Conservation (phyloP, 345 rosid genomes). For the Hibiscus syriacus region DNA sequence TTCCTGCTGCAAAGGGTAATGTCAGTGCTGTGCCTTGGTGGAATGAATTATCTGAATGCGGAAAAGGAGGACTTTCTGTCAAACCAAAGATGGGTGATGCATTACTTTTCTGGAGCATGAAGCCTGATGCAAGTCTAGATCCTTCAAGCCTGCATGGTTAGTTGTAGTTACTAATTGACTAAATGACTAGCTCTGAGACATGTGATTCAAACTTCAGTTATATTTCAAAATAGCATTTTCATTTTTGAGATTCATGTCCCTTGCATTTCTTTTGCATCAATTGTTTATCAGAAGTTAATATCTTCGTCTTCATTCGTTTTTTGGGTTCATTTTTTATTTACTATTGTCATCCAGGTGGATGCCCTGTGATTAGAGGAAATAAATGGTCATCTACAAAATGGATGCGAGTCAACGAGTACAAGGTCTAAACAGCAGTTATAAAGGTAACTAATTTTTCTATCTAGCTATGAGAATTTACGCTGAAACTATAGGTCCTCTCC, state of each 20-base stretch:
- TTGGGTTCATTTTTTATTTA: background rate
- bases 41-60: slow-evolving; percentile 83
- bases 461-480: background rate
- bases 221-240: background rate
- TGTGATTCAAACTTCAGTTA: background rate
- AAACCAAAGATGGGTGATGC: slow-evolving; percentile 98
- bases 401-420: slow-evolving; percentile 76
- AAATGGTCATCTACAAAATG: slow-evolving; percentile 98
- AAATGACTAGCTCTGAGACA: background rate
- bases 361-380: slow-evolving; percentile 84
- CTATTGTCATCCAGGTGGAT: slow-evolving; percentile 56
- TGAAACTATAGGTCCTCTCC: background rate
- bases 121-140: slow-evolving; percentile 74
- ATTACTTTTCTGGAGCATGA: slow-evolving; percentile 96
- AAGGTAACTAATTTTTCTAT: slow-evolving; percentile 26
- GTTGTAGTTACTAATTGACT: slow-evolving; percentile 14
- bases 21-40: slow-evolving; percentile 82
- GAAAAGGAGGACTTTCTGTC: slow-evolving; percentile 73
- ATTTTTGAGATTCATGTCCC: slow-evolving; percentile 3
- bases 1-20: slow-evolving; percentile 86
- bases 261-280: background rate
- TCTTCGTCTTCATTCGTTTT: background rate
- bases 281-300: background rate
- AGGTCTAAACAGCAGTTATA: slow-evolving; percentile 25
- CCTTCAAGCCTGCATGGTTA: slow-evolving; percentile 89